Evolutionary conservation across 352 stramenopile species (phyloP).

Genomic region (Lagenidium giganteum): DNA sequence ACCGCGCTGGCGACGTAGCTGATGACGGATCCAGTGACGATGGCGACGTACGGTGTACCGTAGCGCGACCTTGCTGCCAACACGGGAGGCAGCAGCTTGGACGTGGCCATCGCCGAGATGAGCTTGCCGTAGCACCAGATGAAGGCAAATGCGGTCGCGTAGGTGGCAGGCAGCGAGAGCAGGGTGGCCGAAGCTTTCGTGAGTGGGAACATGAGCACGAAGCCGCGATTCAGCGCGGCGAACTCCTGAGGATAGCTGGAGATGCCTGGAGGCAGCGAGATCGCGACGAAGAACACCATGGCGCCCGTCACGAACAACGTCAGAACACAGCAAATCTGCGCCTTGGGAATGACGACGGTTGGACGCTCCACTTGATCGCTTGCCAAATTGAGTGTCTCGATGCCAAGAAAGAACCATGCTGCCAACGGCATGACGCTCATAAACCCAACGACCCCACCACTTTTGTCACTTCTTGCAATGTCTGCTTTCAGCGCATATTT

Average conservation of each 20-base stretch:
- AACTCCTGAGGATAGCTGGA: not conserved
- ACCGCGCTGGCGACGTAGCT: slow-evolving; percentile 17
- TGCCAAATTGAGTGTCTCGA: slow-evolving; percentile 26
- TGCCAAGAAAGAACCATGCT: slow-evolving; percentile 43
- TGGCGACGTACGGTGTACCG: slow-evolving; percentile 3
- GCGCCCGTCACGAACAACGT: slow-evolving; percentile 8
- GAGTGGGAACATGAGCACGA: slow-evolving; percentile 3
- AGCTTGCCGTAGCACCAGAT: slow-evolving; percentile 25
- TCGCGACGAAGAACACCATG: slow-evolving; percentile 18
- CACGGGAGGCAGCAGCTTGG: slow-evolving; percentile 3
- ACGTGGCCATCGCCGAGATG: slow-evolving; percentile 21
- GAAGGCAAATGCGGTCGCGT: slow-evolving; percentile 26
- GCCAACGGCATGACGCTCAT: slow-evolving; percentile 16
- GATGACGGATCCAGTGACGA: slow-evolving; percentile 1
- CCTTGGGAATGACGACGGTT: slow-evolving; percentile 29
- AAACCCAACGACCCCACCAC: slow-evolving; percentile 15
- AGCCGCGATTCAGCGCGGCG: slow-evolving; percentile 5
- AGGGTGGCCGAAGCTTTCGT: slow-evolving; percentile 4
- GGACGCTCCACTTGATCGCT: slow-evolving; percentile 32
- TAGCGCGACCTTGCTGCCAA: not conserved
- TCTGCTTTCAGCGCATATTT: slow-evolving; percentile 7
- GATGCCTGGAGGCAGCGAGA: slow-evolving; percentile 16
- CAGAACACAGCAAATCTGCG: slow-evolving; percentile 28
- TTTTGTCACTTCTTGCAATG: no score
- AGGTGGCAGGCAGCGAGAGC: slow-evolving; percentile 24